phyloP scores from a whole-genome alignment of 2,329 filamentous ascomycete species.

The Escovopsis sp. region DNA sequence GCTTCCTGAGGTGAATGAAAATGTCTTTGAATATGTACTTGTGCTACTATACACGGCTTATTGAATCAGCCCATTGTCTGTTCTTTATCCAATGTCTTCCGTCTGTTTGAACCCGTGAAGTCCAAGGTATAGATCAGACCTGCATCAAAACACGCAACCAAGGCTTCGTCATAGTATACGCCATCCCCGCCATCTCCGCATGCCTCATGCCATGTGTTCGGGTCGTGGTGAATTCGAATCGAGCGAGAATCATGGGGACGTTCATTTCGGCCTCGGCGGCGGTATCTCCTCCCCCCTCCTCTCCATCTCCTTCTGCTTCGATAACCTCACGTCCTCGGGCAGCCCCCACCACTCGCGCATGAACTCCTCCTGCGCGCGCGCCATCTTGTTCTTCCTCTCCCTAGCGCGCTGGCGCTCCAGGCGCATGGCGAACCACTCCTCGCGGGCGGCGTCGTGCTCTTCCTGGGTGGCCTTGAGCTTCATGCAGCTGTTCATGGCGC shows the following conservation, averaged over 20 bases:
- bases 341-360: constrained; percentile 55
- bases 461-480: constrained; percentile 66
- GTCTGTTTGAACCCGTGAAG: no score
- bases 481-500: constrained; percentile 92
- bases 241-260: no score
- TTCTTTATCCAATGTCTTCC: no score
- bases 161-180: no score
- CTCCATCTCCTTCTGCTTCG: constrained; percentile 35
- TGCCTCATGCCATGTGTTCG: no score
- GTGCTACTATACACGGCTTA: no score
- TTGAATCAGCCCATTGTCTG: no score
- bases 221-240: no score
- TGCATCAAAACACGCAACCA: no score
- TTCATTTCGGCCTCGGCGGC: constrained; percentile 1
- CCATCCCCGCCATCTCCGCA: no score
- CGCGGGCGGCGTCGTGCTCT: constrained; percentile 75
- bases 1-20: background rate
- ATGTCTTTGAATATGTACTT: no score
- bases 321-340: constrained; percentile 39
- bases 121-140: no score
- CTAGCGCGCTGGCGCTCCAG: constrained; percentile 54
- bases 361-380: constrained; percentile 49
- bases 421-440: constrained; percentile 80
- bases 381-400: constrained; percentile 46
- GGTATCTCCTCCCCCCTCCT: constrained; percentile 37